Base-by-base conservation (phyloP, 2,329 filamentous ascomycete species). In the Penicillium concentricum region DNA sequence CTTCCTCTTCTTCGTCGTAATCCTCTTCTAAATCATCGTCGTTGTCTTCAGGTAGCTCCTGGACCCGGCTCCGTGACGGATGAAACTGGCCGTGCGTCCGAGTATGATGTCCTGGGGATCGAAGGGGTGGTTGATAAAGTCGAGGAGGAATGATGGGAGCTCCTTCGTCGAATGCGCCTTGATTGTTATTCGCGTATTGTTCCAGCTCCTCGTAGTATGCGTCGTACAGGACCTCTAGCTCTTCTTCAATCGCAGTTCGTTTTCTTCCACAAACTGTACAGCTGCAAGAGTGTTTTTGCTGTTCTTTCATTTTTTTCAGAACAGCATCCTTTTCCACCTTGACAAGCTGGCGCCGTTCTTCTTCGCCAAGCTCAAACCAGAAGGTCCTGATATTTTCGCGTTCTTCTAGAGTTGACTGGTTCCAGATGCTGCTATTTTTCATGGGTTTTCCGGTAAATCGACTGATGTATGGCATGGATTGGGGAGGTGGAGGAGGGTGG, bases 281-380 rank as follows among this genome's bases (percentile, higher is more conserved):
- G 74, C 92, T 97, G 80, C 94, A 99, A 2, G 93, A 97, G 74
- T 97, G 92, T 76, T 97, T 97, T 75, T 99, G 94, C 76, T 99
- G 94, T 76, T 99, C 94, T 81, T 99, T 99, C 94, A 99, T 99
- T 81, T 99, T 99, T 71, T 91, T 92, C 55, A 99, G 79, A 0
- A 99, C 94, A 8, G 94, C 93, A 76, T 99, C 93, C 78, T 99
- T 99, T 77, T 99, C 94, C 30, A 99, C 93, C 76, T 97, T 97
- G 70, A 99, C 92, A 45, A 99, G 81, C 16, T 91, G 94, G 73
- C 96, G 94, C 67, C 94, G 90, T 73, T 97, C 92, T 37, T 96
- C 91, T 74, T 99, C 94, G 64, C 91, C 91, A 42, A 99, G 78
- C 16, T 92, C 92, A 51, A 99, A 84, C 94, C 94, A 99, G 76